phyloP scores from a whole-genome alignment of 1,284 basidiomycete genomes.

The Cutaneotrichosporon spelunceum region DNA sequence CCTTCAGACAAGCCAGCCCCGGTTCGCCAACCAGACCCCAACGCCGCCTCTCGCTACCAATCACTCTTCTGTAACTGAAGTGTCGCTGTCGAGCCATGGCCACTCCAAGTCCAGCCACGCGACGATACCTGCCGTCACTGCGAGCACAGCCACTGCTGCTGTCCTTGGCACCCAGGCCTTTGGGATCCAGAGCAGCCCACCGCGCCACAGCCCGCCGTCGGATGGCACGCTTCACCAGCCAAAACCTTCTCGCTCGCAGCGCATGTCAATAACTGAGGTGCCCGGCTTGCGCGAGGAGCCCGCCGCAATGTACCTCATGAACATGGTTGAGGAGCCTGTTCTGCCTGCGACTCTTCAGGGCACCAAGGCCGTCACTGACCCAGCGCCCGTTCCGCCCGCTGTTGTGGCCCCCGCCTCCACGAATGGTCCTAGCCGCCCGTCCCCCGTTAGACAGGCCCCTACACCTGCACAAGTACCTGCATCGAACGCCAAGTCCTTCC shows the following conservation, averaged over 20 bases:
- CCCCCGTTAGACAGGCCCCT: neutral
- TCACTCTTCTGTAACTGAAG: neutral
- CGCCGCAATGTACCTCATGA: slow-evolving; percentile 47
- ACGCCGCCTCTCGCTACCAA: neutral
- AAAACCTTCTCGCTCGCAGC: slow-evolving; percentile 16
- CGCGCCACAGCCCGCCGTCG: neutral
- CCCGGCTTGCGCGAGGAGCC: slow-evolving; percentile 40
- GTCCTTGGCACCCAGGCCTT: neutral
- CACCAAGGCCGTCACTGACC: neutral
- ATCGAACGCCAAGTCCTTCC: neutral
- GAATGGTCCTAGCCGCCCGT: neutral
- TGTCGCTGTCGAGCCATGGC: neutral
- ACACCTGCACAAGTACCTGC: neutral
- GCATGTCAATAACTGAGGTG: slow-evolving; percentile 26
- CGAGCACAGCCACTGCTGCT: neutral
- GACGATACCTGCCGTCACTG: neutral
- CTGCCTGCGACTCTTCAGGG: neutral
- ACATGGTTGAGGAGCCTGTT: slow-evolving; percentile 44
- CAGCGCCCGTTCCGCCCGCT: neutral
- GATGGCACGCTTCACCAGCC: slow-evolving; percentile 11
- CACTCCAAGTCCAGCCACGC: neutral
- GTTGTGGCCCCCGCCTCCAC: neutral
- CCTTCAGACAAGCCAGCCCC: neutral
- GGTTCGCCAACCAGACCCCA: neutral
- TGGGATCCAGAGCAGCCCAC: slow-evolving; percentile 1